Percentiles rank a stretch among this genome's conserved stretches.
These are phyloP conservation scores for Malassezia sp. DNA, from an alignment of 1,284 basidiomycete species.

Conservation along the genomic window DNA sequence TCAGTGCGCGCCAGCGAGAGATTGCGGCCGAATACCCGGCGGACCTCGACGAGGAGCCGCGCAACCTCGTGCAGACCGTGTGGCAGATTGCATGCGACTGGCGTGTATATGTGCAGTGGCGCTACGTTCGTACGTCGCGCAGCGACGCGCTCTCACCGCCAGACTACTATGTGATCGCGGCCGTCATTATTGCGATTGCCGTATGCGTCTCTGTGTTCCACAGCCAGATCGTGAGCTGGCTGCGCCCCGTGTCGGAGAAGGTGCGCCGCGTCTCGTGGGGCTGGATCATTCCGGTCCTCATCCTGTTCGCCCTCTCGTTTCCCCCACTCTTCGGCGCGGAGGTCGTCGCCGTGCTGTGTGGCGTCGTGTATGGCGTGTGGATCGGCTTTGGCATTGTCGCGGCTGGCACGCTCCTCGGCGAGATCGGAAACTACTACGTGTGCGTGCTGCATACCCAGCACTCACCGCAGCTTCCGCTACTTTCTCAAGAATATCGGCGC, in stretches of 20 bases:
- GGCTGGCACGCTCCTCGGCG: conserved; percentile 35
- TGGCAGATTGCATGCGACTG: conserved; percentile 22
- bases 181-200: conserved; percentile 50
- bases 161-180: conserved; percentile 52
- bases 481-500: conserved; percentile 57
- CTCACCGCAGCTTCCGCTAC: conserved; percentile 60
- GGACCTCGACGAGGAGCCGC: conserved; percentile 31
- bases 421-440: conserved; percentile 48
- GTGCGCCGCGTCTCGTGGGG: conserved; percentile 55
- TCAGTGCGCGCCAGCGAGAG: conserved; percentile 26
- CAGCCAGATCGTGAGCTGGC: conserved; percentile 57
- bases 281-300: conserved; percentile 69
- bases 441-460: too few relatives aligned
- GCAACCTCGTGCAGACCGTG: conserved; percentile 17
- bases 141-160: not conserved
- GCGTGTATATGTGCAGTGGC: conserved; percentile 24
- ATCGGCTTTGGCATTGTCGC: conserved; percentile 37
- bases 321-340: conserved; percentile 60
- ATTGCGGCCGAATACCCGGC: conserved; percentile 34
- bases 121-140: conserved; percentile 21
- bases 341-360: conserved; percentile 62
- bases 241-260: conserved; percentile 58
- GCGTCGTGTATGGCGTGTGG: conserved; percentile 53
- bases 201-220: conserved; percentile 59
- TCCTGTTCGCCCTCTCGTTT: conserved; percentile 58